These are phyloP conservation scores for Discostella stelligeroides DNA, from an alignment of 108 stramenopile species.

Conservation along the genomic window DNA sequence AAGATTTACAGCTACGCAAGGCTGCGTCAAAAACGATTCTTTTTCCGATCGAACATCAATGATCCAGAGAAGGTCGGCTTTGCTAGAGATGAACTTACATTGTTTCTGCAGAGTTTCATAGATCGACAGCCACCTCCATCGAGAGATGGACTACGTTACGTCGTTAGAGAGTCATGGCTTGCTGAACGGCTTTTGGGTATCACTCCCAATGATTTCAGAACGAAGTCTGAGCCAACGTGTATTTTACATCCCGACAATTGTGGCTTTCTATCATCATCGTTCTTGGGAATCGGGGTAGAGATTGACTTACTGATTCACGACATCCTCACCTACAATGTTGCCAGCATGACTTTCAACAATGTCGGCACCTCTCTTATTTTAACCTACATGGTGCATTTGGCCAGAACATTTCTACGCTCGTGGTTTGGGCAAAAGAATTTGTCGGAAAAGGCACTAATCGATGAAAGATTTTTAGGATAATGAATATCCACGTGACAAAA, in stretches of 20 bases:
- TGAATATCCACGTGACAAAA: no score
- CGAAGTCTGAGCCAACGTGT: conserved; percentile 44
- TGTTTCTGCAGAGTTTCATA: conserved; percentile 39
- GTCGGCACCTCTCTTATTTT: conserved; percentile 51
- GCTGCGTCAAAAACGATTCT: conserved; percentile 4
- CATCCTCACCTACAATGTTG: conserved; percentile 61
- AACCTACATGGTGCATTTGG: conserved; percentile 60
- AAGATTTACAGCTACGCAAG: conserved; percentile 43
- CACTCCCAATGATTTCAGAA: conserved; percentile 49
- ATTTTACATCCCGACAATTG: conserved; percentile 69
- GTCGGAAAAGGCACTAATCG: conserved; percentile 63
- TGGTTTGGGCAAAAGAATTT: conserved; percentile 61
- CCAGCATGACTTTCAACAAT: conserved; percentile 61
- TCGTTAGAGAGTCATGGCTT: conserved; percentile 33
- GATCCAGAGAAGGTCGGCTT: conserved; percentile 9
- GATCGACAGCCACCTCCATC: conserved; percentile 32
- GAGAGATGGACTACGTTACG: conserved; percentile 24
- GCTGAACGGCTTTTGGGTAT: conserved; percentile 40
- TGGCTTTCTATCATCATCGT: conserved; percentile 52
- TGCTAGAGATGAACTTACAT: conserved; percentile 25
- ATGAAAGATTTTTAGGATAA: conserved; percentile 64
- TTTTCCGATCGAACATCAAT: conserved; percentile 4
- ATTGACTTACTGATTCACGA: conserved; percentile 66
- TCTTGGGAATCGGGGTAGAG: conserved; percentile 72
- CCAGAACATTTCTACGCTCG: conserved; percentile 28